Evolutionary conservation across 106 monocot species (phyloP), one percentile per base, ranked within the genome.

Genomic region (Allium cepa): DNA sequence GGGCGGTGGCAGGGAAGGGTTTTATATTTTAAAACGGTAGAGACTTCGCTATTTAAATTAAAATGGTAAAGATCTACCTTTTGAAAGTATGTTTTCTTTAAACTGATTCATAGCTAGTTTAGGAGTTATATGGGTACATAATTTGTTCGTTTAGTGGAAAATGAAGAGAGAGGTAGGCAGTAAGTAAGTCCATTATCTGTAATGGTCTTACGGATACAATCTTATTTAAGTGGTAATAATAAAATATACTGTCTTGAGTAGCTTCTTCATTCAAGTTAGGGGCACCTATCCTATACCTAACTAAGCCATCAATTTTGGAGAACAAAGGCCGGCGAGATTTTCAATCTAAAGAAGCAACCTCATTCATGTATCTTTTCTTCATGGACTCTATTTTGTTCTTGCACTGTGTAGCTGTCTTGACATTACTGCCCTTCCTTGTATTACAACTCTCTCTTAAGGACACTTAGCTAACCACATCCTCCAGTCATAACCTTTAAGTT

Each of bases 401-500:
- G 62, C 75, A 75, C 75, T 68, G 75, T 8, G 67, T 60, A 15
- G 60, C 48, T 22, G 75, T 75, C 66, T 75, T 75, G 7, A 52
- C 14, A 4, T 48, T 26, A 2, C 58, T 53, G 26, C 62, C 15
- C 1, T 0, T 36, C 36, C 36, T 36, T 36, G 61, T 16, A 28
- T 27, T 22, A 27, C 14, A 9, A 1, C 11, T 14, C 7, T 13
- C 60, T 14, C 53, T 51, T 5, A 53, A n/a, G 4, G 60, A 76
- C 36, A 76, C 75, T 11, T 46, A n/a, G 7, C 53, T 61, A 3
- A 59, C 75, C 61, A 76, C 75, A 7, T 76, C 75, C 45, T 76
- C 69, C 75, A 76, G 68, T 76, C 75, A 10, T 69, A 69, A n/a
- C 75, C 46, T 62, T 69, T 76, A 55, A 76, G 69, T 62, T 75